Evolutionary conservation across 176 grass and related monocot genomes (phyloP).

Genomic region (Eremochloa ophiuroides): DNA sequence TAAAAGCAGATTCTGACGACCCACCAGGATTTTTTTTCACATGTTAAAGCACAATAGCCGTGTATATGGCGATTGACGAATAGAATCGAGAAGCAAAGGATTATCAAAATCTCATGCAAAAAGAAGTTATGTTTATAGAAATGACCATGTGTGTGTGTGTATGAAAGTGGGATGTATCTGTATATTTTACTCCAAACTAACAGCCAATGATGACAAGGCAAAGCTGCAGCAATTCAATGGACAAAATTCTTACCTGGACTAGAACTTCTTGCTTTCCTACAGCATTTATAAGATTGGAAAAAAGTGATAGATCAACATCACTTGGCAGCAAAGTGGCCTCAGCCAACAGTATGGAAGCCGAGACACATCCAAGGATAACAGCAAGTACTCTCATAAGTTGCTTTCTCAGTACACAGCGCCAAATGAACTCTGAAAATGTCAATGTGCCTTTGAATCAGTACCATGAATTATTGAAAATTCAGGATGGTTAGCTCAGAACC

Average conservation of each 20-base stretch:
- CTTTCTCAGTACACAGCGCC: constrained; percentile 87
- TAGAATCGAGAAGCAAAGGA: background rate
- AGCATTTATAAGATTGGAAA: constrained; percentile 92
- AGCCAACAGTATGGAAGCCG: constrained; percentile 89
- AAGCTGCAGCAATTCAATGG: background rate
- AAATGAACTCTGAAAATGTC: constrained; percentile 76
- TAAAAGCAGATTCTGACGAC: background rate
- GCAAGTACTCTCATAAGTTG: constrained; percentile 82
- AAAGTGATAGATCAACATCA: constrained; percentile 91
- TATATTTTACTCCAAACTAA: constrained; percentile 7
- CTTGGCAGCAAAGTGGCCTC: constrained; percentile 94
- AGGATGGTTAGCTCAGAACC: background rate
- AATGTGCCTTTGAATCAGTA: constrained; percentile 21
- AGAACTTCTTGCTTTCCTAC: constrained; percentile 75
- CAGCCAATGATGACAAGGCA: background rate
- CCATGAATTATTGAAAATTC: background rate
- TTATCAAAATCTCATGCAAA: constrained; percentile 3
- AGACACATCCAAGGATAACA: constrained; percentile 63
- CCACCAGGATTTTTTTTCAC: background rate
- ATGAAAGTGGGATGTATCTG: background rate
- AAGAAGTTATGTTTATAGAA: constrained; percentile 3
- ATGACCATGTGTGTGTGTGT: background rate
- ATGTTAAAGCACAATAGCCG: background rate
- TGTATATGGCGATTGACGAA: background rate
- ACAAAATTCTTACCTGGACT: constrained; percentile 71